Percentiles rank a stretch among this genome's conserved stretches.
These are phyloP conservation scores for Pseudopithomyces chartarum DNA, from an alignment of 2,329 filamentous ascomycete species.

Conservation along the genomic window DNA sequence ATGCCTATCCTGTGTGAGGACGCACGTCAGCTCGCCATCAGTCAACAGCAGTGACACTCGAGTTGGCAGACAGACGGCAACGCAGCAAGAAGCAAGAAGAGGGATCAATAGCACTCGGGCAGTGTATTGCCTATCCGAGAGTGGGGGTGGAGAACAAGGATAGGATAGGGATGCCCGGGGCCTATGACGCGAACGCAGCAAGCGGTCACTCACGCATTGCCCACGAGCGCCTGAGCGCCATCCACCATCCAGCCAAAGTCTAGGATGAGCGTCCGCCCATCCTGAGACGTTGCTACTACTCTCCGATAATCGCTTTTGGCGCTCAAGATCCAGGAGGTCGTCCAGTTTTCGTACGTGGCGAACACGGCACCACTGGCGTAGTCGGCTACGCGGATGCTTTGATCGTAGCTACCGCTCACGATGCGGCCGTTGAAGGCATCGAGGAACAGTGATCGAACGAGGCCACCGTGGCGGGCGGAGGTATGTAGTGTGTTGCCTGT, in stretches of 20 bases:
- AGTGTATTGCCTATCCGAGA: neutral
- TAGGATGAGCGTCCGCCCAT: constrained; percentile 88
- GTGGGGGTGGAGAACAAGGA: too few species aligned
- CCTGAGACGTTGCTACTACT: constrained; percentile 93
- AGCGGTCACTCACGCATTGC: constrained; percentile 5
- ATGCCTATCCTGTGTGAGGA: neutral
- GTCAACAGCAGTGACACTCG: neutral
- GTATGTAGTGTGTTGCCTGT: constrained; percentile 83
- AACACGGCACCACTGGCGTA: constrained; percentile 78
- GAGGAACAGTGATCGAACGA: constrained; percentile 89
- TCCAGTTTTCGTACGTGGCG: constrained; percentile 91
- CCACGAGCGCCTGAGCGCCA: constrained; percentile 56
- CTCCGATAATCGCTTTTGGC: constrained; percentile 95
- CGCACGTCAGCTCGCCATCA: neutral
- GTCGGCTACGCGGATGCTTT: constrained; percentile 93
- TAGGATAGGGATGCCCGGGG: too few species aligned
- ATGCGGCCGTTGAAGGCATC: constrained; percentile 86
- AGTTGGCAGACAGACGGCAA: neutral
- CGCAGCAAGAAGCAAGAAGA: neutral
- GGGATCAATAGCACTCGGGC: neutral
- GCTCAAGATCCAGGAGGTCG: constrained; percentile 93
- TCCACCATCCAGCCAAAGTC: constrained; percentile 76
- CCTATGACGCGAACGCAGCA: neutral
- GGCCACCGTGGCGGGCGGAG: constrained; percentile 79
- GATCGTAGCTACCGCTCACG: constrained; percentile 91